Evolutionary conservation across 768 basidiomycete species (phyloP), one percentile per base, ranked within the genome.

Genomic region (Auriculariales sp.): DNA sequence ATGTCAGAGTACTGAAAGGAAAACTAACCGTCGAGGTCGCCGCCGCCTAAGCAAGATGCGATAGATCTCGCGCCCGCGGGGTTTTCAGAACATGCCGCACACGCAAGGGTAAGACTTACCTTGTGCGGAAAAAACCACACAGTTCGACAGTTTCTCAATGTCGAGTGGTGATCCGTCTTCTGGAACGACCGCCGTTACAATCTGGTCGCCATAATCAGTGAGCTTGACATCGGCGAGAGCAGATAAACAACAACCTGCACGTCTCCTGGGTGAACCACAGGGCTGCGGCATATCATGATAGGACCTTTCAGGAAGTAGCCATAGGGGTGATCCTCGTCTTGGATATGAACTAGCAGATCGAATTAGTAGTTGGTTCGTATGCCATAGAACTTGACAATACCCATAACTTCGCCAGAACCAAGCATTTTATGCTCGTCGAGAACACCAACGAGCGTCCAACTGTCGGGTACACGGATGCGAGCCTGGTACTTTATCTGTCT

Each of bases 401-500:
- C 84, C 53, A 77, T 89, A 3, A 90, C 79, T 54, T 82, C 66
- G 1, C 73, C 76, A 52, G 71, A 70, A 4, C 63, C 61, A 12
- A 89, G 63, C 29, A 59, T 66, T 58, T 69, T 81, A 2, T 85
- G 85, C 62, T 90, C 85, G 56, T 92, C 89, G 3, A 85, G 82
- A 7, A 91, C 74, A 1, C 90, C 89, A 10, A 89, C 83, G 1
- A 92, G 70, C 25, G 79, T 68, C 52, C 77, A 77, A 52, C 79
- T 79, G 1, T 77, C 65, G 0, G 79, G 79, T 9, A 92, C 72
- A 3, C 71, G 76, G 25, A 92, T 83, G 7, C 85, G 71, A 0
- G 88, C 88, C 32, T 71, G 67, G 55, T 85, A 77, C 56, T 90
- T 90, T 57, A 91, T 75, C 34, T 77, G 77, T 4, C 85, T 72